These are phyloP conservation scores for Exophiala xenobiotica DNA, from an alignment of 2,329 filamentous ascomycete species.

Conservation along the genomic window DNA sequence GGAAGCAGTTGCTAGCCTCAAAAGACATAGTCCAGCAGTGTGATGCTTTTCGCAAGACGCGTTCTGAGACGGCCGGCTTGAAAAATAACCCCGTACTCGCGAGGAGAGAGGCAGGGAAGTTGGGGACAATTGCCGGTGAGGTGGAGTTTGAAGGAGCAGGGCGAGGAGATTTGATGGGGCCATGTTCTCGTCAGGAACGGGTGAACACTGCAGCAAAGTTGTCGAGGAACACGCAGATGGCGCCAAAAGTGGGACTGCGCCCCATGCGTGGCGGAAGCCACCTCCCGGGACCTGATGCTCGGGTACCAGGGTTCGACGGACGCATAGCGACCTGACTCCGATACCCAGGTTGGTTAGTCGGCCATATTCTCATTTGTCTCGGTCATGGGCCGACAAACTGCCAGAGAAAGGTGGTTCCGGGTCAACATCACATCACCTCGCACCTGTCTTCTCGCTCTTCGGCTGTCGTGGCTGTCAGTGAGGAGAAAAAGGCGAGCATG, in stretches of 20 bases:
- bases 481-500: background rate
- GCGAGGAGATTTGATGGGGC: constrained; percentile 28
- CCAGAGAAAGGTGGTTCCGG: background rate
- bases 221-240: constrained; percentile 5
- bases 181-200: constrained; percentile 21
- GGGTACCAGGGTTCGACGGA: constrained; percentile 18
- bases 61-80: constrained; percentile 23
- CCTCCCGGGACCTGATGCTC: constrained; percentile 21
- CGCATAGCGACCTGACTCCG: constrained; percentile 18
- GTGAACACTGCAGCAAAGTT: constrained; percentile 12
- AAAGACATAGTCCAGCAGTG: constrained; percentile 6
- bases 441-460: background rate
- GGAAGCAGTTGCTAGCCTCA: constrained; percentile 9
- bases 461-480: background rate
- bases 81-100: constrained; percentile 19
- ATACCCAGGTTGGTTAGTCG: constrained; percentile 16
- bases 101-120: constrained; percentile 18
- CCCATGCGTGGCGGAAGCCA: constrained; percentile 24
- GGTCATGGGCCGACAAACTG: background rate
- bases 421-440: background rate
- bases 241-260: constrained; percentile 10
- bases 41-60: constrained; percentile 21
- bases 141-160: constrained; percentile 27
- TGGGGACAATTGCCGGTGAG: constrained; percentile 13
- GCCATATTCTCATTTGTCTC: background rate